Evolutionary conservation across 306 rosid species (phyloP).

Genomic region (Prunus mongolica): DNA sequence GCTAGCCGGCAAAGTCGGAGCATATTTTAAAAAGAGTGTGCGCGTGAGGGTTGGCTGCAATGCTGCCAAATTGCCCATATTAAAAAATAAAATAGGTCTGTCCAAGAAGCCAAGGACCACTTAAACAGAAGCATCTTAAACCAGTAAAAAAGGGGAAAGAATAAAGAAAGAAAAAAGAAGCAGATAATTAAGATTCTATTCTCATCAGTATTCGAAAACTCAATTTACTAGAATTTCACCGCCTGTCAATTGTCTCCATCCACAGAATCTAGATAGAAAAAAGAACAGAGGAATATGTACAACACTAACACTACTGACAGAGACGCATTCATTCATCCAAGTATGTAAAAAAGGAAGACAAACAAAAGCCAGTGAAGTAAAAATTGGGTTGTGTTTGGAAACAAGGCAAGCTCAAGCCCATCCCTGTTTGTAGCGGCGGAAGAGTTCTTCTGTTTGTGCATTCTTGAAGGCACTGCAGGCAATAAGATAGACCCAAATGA

Average conservation of each 20-base stretch:
- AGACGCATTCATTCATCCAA: background rate
- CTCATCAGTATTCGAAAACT: background rate
- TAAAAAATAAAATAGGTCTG: background rate
- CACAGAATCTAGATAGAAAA: background rate
- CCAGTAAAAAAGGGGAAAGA: background rate
- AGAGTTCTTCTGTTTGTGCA: conserved; percentile 83
- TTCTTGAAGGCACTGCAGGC: conserved; percentile 94
- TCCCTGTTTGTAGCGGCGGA: conserved; percentile 75
- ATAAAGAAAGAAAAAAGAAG: background rate
- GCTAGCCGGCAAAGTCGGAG: conserved; percentile 13
- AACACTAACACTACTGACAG: background rate
- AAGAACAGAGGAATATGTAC: conserved; percentile 14
- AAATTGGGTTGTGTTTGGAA: conserved; percentile 5
- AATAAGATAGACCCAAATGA: conserved; percentile 73
- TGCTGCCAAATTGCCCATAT: background rate
- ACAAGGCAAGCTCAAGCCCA: conserved; percentile 31
- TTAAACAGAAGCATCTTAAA: conserved; percentile 25
- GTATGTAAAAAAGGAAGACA: background rate
- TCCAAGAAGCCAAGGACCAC: conserved; percentile 8
- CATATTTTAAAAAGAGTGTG: background rate
- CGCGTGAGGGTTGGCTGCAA: background rate
- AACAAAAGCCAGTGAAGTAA: background rate
- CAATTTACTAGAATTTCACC: background rate
- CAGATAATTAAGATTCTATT: conserved; percentile 22
- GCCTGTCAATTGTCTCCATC: background rate